Percentiles rank a stretch among this genome's conserved stretches.
Evolutionary conservation across 257 asterid species (phyloP).

Genomic region (Primulina huaijiensis): DNA sequence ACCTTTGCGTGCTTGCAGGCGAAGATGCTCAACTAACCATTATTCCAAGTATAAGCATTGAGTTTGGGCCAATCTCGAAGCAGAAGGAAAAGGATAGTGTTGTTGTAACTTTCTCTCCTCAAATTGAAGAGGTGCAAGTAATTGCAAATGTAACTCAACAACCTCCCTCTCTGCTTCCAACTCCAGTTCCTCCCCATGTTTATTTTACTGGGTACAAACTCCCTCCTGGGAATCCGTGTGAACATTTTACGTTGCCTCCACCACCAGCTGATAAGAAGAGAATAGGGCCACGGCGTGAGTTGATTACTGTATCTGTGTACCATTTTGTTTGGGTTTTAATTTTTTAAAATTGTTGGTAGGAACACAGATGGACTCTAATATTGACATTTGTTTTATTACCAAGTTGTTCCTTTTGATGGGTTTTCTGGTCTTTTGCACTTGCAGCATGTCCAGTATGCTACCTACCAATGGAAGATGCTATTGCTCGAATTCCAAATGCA

Average conservation of each 20-base stretch:
- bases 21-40: conserved; percentile 52
- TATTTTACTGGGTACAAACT: conserved; percentile 77
- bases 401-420: neutral
- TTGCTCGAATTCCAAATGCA: conserved; percentile 41
- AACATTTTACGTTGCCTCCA: conserved; percentile 79
- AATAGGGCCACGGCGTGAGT: conserved; percentile 93
- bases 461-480: conserved; percentile 54
- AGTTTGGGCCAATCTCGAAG: conserved; percentile 32
- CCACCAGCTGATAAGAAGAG: conserved; percentile 91
- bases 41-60: conserved; percentile 39
- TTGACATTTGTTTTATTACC: neutral
- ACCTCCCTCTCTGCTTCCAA: conserved; percentile 18
- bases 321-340: conserved; percentile 7
- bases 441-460: conserved; percentile 97
- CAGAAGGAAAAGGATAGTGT: conserved; percentile 26
- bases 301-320: conserved; percentile 9
- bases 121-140: conserved; percentile 21
- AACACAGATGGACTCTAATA: neutral
- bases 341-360: neutral
- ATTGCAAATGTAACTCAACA: conserved; percentile 28
- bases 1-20: conserved; percentile 43
- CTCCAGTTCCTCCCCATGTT: conserved; percentile 35
- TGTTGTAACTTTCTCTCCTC: conserved; percentile 17
- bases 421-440: conserved; percentile 26
- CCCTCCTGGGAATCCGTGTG: conserved; percentile 92